phyloP scores from a whole-genome alignment of 306 rosid species.

The Vigna mungo region DNA sequence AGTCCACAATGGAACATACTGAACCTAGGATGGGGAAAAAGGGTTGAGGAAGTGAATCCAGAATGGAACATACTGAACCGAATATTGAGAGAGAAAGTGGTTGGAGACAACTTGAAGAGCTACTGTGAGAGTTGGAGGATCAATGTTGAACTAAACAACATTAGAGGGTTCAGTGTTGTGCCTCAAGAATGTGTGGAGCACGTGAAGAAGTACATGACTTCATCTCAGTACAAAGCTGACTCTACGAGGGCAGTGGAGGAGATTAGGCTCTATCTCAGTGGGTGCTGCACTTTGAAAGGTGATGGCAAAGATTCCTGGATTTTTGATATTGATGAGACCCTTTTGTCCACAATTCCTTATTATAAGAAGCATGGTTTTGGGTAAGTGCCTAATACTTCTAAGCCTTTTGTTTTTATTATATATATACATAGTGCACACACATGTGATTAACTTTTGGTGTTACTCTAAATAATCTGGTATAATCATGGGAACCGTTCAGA shows the following conservation, averaged over 20 bases:
- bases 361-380: constrained; percentile 55
- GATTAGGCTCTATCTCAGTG: constrained; percentile 48
- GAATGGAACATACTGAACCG: constrained; percentile 69
- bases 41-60: constrained; percentile 44
- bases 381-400: constrained; percentile 26
- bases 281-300: constrained; percentile 51
- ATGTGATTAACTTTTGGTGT: constrained; percentile 9
- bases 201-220: constrained; percentile 54
- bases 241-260: constrained; percentile 41
- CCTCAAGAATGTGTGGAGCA: constrained; percentile 68
- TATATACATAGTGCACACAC: neutral
- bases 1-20: constrained; percentile 69
- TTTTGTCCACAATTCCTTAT: constrained; percentile 77
- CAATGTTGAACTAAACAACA: constrained; percentile 62
- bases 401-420: neutral
- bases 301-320: constrained; percentile 79
- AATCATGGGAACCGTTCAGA: neutral
- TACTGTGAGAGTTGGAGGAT: constrained; percentile 86
- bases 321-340: constrained; percentile 77
- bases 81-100: constrained; percentile 19
- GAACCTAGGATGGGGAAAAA: constrained; percentile 37
- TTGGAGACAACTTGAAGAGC: constrained; percentile 55
- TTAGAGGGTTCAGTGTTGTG: constrained; percentile 56
- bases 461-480: constrained; percentile 10
- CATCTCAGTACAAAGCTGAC: constrained; percentile 50